A percentile compares a stretch with the other conserved stretches of the same genome.
Evolutionary conservation across 2,329 filamentous ascomycete genomes (phyloP).

Genomic region (Whalleya microplaca): DNA sequence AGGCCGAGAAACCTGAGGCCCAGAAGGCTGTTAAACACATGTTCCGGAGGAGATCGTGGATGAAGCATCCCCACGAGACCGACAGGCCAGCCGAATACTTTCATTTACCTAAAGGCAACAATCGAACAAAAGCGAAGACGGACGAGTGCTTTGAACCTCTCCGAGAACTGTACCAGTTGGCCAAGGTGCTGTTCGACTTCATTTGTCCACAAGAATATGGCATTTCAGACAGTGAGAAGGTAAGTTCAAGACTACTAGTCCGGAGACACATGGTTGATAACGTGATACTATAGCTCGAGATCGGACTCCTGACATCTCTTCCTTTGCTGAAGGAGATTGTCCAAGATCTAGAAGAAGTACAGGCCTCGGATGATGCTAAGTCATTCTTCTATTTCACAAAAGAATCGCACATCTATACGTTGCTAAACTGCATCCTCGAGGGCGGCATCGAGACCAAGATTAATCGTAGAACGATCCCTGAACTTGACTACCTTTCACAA

Average conservation of each 20-base stretch:
- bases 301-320: constrained; percentile 89
- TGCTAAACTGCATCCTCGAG: constrained; percentile 96
- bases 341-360: constrained; percentile 93
- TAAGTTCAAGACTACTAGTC: constrained; percentile 24
- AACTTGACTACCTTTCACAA: constrained; percentile 95
- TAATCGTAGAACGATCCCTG: constrained; percentile 89
- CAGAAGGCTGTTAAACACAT: constrained; percentile 52
- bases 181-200: constrained; percentile 96
- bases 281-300: constrained; percentile 67
- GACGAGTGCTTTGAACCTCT: constrained; percentile 87
- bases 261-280: constrained; percentile 18
- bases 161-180: constrained; percentile 88
- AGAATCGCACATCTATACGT: constrained; percentile 97
- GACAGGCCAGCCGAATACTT: constrained; percentile 77
- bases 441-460: constrained; percentile 98
- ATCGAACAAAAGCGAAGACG: constrained; percentile 74
- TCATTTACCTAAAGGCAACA: constrained; percentile 81
- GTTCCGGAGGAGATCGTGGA: constrained; percentile 64
- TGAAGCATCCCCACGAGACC: constrained; percentile 58
- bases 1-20: constrained; percentile 34
- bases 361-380: constrained; percentile 91
- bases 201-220: constrained; percentile 98
- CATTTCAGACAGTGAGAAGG: constrained; percentile 90
- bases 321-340: constrained; percentile 96
- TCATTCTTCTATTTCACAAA: constrained; percentile 99